These are phyloP conservation scores for Penstemon newberryi DNA, from an alignment of 257 asterid genomes.

Conservation along the genomic window DNA sequence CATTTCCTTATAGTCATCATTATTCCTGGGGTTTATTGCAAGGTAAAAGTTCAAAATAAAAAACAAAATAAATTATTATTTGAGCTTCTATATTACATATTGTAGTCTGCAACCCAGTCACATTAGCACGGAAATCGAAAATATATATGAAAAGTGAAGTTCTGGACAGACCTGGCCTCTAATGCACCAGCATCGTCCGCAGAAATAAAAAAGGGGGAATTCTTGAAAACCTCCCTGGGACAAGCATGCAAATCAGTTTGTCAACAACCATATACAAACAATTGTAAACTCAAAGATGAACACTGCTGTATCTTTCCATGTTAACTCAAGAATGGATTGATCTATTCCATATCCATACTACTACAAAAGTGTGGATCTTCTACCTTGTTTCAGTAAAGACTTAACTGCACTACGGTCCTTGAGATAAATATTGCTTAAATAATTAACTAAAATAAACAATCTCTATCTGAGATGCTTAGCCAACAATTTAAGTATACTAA, in stretches of 20 bases:
- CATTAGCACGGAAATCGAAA: conserved; percentile 24
- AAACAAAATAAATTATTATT: background rate
- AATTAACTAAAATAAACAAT: background rate
- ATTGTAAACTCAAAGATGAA: conserved; percentile 8
- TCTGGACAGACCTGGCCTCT: conserved; percentile 58
- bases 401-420: too few species aligned
- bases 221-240: conserved; percentile 80
- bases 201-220: conserved; percentile 85
- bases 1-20: conserved; percentile 76
- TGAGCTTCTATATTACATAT: background rate
- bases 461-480: background rate
- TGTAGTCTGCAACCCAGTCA: conserved; percentile 1
- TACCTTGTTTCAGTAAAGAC: too few species aligned
- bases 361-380: too few species aligned
- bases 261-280: conserved; percentile 23
- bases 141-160: conserved; percentile 24
- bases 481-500: background rate
- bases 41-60: background rate
- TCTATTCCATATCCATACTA: too few species aligned
- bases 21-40: conserved; percentile 48
- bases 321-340: too few species aligned
- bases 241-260: conserved; percentile 22
- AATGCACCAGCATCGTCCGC: conserved; percentile 89
- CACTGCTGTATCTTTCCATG: conserved; percentile 4
- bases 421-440: too few species aligned